Conservation (phyloP, 78 protist genomes). For the Dictyostelium citrinum region DNA sequence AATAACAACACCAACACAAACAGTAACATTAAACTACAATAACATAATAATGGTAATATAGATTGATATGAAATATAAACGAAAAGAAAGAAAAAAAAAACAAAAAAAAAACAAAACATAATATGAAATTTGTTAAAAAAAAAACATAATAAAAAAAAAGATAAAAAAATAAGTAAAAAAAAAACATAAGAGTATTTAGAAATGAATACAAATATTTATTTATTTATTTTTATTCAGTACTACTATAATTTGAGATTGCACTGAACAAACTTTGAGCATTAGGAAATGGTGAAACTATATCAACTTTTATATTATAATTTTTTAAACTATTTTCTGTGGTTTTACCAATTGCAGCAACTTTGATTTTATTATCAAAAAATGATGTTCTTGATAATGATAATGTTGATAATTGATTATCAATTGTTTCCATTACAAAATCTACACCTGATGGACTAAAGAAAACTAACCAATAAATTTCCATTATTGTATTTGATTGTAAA, state of each 20-base stretch:
- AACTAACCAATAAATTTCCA: background rate
- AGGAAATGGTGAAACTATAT: background rate
- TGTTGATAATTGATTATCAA: background rate
- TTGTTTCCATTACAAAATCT: background rate
- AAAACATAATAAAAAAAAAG: background rate
- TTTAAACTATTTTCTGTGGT: background rate
- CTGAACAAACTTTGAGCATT: background rate
- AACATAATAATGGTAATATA: background rate
- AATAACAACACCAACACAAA: background rate
- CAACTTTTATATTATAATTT: background rate
- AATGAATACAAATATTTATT: background rate
- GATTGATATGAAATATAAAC: background rate
- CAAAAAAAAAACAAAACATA: background rate
- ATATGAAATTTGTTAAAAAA: background rate
- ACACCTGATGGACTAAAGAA: slow-evolving; percentile 44
- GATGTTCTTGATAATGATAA: background rate
- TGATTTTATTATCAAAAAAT: background rate
- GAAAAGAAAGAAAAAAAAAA: background rate
- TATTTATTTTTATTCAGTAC: background rate
- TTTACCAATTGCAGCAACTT: slow-evolving; percentile 19
- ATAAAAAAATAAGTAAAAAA: background rate
- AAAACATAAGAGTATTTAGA: too few species aligned
- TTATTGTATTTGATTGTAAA: background rate
- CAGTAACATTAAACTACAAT: too few species aligned
- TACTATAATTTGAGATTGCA: background rate